phyloP scores from a whole-genome alignment of 2,329 filamentous ascomycete species.

The Truncatella angustata region DNA sequence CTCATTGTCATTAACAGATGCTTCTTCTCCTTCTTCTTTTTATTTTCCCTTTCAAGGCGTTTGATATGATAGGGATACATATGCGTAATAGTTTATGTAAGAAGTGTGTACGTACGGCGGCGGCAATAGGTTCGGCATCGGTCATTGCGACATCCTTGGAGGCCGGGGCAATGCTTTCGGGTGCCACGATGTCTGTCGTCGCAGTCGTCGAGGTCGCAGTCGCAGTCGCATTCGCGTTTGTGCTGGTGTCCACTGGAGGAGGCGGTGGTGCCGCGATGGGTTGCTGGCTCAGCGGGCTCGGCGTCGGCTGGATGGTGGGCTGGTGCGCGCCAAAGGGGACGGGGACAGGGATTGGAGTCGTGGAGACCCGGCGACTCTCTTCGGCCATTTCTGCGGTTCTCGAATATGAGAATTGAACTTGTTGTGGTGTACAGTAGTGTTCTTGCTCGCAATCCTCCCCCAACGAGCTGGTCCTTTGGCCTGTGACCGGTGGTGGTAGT shows the following conservation, averaged over 20 bases:
- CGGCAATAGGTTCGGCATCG: conserved; percentile 41
- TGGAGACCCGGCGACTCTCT: conserved; percentile 13
- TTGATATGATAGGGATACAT: too few species aligned
- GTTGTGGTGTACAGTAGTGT: neutral
- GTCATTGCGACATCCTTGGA: conserved; percentile 40
- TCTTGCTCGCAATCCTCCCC: neutral
- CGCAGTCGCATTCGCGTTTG: conserved; percentile 8
- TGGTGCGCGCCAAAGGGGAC: conserved; percentile 8
- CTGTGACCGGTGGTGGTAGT: too few species aligned
- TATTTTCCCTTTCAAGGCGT: too few species aligned
- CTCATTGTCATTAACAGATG: too few species aligned
- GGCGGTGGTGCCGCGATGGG: conserved; percentile 25
- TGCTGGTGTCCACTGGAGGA: neutral
- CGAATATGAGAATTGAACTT: too few species aligned
- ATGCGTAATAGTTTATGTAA: too few species aligned
- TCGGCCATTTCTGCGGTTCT: conserved; percentile 4
- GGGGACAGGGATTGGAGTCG: conserved; percentile 16
- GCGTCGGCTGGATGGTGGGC: conserved; percentile 2
- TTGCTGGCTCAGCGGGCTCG: conserved; percentile 18
- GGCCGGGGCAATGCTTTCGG: conserved; percentile 16
- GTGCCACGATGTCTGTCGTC: neutral
- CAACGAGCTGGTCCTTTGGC: too few species aligned
- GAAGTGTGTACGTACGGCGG: conserved; percentile 30
- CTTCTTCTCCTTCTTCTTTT: too few species aligned
- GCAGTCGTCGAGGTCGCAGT: conserved; percentile 10